These are phyloP conservation scores for Amanita thiersii DNA, from an alignment of 768 basidiomycete species.

Conservation along the genomic window DNA sequence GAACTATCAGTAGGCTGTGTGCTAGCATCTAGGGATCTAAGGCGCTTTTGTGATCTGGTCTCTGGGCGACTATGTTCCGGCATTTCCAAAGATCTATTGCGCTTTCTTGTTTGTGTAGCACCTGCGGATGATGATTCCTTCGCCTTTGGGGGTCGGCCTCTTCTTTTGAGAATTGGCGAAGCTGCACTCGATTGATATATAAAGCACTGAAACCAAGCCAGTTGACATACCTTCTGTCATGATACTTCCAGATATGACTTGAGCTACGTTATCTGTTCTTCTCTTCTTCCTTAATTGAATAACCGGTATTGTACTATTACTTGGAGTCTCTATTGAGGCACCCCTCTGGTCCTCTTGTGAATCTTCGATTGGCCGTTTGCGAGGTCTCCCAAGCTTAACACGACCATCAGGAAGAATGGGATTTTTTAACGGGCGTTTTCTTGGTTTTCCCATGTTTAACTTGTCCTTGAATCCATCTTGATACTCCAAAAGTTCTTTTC, in stretches of 20 bases:
- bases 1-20: neutral
- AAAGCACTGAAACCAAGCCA: neutral
- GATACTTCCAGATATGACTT: neutral
- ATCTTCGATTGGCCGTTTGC: conserved; percentile 16
- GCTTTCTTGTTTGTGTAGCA: conserved; percentile 1
- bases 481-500: conserved; percentile 30
- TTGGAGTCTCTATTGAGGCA: too few species aligned
- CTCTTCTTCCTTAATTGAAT: neutral
- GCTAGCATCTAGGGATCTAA: neutral
- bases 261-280: neutral
- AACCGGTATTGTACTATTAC: neutral
- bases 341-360: conserved; percentile 15
- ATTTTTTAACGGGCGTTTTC: conserved; percentile 31
- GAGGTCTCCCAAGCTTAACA: conserved; percentile 51
- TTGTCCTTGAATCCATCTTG: conserved; percentile 42
- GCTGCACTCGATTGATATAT: neutral
- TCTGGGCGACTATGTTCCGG: neutral
- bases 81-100: neutral
- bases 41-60: neutral
- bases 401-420: conserved; percentile 41
- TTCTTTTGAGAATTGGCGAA: neutral
- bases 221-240: neutral
- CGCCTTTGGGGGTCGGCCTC: neutral
- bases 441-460: conserved; percentile 21
- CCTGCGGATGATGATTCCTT: neutral